Evolutionary conservation across 345 rosid species (phyloP).

Genomic region (Citrus hindsii): DNA sequence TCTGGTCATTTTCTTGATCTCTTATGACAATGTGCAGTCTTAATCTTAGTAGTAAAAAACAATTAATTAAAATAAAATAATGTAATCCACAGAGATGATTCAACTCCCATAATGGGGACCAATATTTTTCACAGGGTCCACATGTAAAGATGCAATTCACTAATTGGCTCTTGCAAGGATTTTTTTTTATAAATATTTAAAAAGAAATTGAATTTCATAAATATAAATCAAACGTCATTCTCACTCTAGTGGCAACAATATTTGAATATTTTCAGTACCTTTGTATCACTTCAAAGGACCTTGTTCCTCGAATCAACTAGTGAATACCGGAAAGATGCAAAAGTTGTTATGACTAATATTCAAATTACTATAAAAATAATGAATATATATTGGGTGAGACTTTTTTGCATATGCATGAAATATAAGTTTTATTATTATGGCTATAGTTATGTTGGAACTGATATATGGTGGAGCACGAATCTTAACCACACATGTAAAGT

Average conservation of each 20-base stretch:
- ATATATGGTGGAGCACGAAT: rapidly evolving
- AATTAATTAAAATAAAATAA: not conserved
- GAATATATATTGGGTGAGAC: no score
- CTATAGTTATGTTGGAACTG: no score
- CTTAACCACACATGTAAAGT: no score
- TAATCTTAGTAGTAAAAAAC: not conserved
- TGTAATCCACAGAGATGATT: not conserved
- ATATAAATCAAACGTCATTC: not conserved
- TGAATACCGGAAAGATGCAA: no score
- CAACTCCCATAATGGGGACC: not conserved
- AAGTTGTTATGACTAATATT: no score
- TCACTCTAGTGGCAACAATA: not conserved
- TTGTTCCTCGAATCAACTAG: not conserved
- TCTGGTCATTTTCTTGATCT: not conserved
- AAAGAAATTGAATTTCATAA: not conserved
- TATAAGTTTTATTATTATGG: no score
- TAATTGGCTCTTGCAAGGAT: not conserved
- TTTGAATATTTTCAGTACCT: not conserved
- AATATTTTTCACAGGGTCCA: not conserved
- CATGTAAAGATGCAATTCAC: not conserved
- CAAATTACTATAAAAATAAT: no score
- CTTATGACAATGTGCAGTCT: not conserved
- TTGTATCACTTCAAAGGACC: not conserved
- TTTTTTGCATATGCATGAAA: no score
- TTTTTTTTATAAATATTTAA: no score